phyloP scores from a whole-genome alignment of 2,329 filamentous ascomycete genomes.

The Trichoderma lentiforme region DNA sequence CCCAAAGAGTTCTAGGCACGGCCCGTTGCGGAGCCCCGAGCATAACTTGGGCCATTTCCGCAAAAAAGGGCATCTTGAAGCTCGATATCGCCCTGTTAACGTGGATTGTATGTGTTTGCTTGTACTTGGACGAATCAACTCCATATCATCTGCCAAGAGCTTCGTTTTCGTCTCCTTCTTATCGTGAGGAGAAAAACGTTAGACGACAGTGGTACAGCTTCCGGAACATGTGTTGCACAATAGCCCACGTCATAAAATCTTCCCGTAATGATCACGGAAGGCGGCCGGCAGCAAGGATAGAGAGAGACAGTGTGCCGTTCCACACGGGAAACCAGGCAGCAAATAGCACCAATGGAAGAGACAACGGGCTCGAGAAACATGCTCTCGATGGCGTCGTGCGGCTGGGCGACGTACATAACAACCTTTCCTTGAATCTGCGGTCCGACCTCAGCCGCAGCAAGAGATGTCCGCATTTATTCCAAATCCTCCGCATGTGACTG shows the following conservation, averaged over 20 bases:
- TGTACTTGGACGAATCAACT: neutral
- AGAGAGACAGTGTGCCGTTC: neutral
- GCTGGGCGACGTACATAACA: neutral
- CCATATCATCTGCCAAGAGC: neutral
- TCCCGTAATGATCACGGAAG: neutral
- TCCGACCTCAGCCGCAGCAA: conserved; percentile 10
- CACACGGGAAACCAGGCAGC: neutral
- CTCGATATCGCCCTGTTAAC: neutral
- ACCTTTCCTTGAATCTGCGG: neutral
- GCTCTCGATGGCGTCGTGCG: neutral
- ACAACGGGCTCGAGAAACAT: neutral
- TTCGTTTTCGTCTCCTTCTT: neutral
- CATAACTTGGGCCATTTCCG: neutral
- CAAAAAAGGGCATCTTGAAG: neutral
- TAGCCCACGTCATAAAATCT: neutral
- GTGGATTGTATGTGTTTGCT: neutral
- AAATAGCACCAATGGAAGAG: neutral
- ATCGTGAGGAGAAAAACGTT: neutral
- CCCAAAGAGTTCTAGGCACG: conserved; percentile 19
- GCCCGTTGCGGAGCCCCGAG: conserved; percentile 17
- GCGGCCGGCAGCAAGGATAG: neutral
- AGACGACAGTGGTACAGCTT: neutral
- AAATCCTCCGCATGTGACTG: neutral
- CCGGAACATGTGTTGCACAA: neutral
- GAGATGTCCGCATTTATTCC: neutral